Percentiles rank a stretch among this genome's conserved stretches.
Evolutionary conservation across 2,329 filamentous ascomycete genomes (phyloP).

Genomic region (Westerdykella sp.): DNA sequence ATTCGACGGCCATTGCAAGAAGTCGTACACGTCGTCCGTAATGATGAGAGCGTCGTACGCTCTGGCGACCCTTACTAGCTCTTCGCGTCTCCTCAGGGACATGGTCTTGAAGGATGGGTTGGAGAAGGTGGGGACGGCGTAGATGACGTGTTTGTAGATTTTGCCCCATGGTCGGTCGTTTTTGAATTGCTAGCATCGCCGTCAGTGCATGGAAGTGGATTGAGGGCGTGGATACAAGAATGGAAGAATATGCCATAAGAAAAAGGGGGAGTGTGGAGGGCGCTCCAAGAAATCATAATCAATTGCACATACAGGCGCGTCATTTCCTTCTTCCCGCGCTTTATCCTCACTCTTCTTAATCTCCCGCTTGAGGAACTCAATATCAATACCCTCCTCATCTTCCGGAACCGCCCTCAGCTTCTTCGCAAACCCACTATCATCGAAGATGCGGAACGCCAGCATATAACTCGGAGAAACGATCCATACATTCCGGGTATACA

Average conservation of each 20-base stretch:
- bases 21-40: conserved; percentile 90
- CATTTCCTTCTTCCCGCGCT: conserved; percentile 34
- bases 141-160: conserved; percentile 81
- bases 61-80: conserved; percentile 69
- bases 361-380: conserved; percentile 52
- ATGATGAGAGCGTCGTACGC: conserved; percentile 76
- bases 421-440: conserved; percentile 67
- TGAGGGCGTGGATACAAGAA: conserved; percentile 1
- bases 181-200: conserved; percentile 48
- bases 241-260: not conserved
- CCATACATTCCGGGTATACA: conserved; percentile 70
- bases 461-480: conserved; percentile 78
- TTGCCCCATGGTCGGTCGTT: conserved; percentile 58
- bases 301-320: conserved; percentile 39
- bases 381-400: conserved; percentile 69
- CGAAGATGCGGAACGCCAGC: conserved; percentile 77
- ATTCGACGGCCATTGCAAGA: conserved; percentile 66
- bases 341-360: conserved; percentile 47
- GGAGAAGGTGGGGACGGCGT: conserved; percentile 79
- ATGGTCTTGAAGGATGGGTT: conserved; percentile 86
- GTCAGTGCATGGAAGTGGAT: conserved; percentile 7
- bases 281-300: not conserved
- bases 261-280: not conserved
- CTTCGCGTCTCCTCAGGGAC: conserved; percentile 59
- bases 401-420: conserved; percentile 66